A percentile compares a stretch with the other conserved stretches of the same genome.
Evolutionary conservation across 2,329 filamentous ascomycete genomes (phyloP).

Genomic region (Xylariomycetidae sp.): DNA sequence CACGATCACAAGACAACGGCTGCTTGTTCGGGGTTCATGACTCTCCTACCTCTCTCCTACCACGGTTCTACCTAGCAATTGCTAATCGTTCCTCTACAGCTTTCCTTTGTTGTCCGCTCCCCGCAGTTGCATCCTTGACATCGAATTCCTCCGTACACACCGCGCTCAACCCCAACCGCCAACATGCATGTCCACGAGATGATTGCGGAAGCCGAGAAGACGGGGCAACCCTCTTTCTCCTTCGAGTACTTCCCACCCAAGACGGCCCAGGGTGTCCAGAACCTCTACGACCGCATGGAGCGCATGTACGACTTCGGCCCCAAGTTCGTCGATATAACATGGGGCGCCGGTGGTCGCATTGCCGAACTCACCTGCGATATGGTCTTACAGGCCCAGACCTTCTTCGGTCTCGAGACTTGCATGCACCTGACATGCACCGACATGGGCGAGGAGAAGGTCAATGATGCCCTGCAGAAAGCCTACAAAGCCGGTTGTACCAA

Average conservation of each 20-base stretch:
- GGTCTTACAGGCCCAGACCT: slow-evolving; percentile 91
- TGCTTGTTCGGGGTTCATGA: too few relatives aligned
- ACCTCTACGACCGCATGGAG: slow-evolving; percentile 98
- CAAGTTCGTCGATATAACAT: slow-evolving; percentile 96
- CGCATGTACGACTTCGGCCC: slow-evolving; percentile 94
- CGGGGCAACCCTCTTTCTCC: slow-evolving; percentile 83
- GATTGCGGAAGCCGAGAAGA: slow-evolving; percentile 72
- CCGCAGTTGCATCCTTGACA: too few relatives aligned
- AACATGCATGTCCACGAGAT: slow-evolving; percentile 95
- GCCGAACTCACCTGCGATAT: slow-evolving; percentile 95
- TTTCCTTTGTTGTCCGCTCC: too few relatives aligned
- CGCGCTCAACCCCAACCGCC: too few relatives aligned
- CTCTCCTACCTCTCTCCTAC: too few relatives aligned
- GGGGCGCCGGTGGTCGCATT: slow-evolving; percentile 89
- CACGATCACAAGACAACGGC: too few relatives aligned
- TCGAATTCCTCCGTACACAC: too few relatives aligned
- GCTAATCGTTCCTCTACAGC: too few relatives aligned
- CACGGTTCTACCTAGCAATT: too few relatives aligned
- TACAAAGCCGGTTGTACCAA: slow-evolving; percentile 97
- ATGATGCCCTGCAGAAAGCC: slow-evolving; percentile 78
- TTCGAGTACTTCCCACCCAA: slow-evolving; percentile 99
- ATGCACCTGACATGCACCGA: slow-evolving; percentile 99
- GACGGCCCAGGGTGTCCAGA: slow-evolving; percentile 95
- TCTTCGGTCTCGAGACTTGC: slow-evolving; percentile 94
- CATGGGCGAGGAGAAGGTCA: slow-evolving; percentile 89